These are phyloP conservation scores for Syncephalastrum monosporum DNA, from an alignment of 371 early-diverging fungal species.

Conservation along the genomic window DNA sequence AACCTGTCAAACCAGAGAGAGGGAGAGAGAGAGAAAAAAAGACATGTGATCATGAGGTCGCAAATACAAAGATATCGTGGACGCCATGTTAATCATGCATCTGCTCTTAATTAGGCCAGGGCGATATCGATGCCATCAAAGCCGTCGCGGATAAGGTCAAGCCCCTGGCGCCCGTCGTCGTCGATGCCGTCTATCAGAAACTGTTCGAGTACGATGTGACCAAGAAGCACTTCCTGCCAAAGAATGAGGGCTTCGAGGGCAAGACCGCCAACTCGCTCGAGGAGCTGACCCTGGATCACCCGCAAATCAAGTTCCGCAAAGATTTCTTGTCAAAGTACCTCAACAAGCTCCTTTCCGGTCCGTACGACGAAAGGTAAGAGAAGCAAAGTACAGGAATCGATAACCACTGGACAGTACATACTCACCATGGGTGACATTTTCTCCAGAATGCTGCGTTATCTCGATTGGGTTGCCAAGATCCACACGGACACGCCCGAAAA, in stretches of 20 bases:
- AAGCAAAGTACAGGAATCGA: too few relatives aligned
- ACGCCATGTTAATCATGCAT: too few relatives aligned
- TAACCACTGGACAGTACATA: too few relatives aligned
- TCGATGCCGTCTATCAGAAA: slow-evolving; percentile 72
- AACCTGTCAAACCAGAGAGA: not conserved
- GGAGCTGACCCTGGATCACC: slow-evolving; percentile 57
- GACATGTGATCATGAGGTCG: too few relatives aligned
- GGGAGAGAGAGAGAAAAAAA: too few relatives aligned
- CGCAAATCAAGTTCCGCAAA: slow-evolving; percentile 83
- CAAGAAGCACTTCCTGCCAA: slow-evolving; percentile 60
- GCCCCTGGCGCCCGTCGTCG: slow-evolving; percentile 77
- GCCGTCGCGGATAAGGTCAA: slow-evolving; percentile 61
- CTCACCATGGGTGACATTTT: too few relatives aligned
- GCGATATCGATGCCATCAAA: slow-evolving; percentile 59
- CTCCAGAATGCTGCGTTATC: slow-evolving; percentile 60
- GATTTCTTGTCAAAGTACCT: slow-evolving; percentile 74
- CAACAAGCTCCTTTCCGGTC: slow-evolving; percentile 67
- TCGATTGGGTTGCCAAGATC: slow-evolving; percentile 77
- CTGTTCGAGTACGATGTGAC: slow-evolving; percentile 66
- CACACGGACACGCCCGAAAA: slow-evolving; percentile 69
- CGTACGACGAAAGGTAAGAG: slow-evolving; percentile 60
- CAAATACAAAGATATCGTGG: too few relatives aligned
- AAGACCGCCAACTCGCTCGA: slow-evolving; percentile 39
- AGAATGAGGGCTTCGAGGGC: slow-evolving; percentile 68
- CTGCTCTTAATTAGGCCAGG: slow-evolving; percentile 18